These are phyloP conservation scores for Elaeis guineensis DNA, from an alignment of 176 grass and related monocot species.

Conservation along the genomic window DNA sequence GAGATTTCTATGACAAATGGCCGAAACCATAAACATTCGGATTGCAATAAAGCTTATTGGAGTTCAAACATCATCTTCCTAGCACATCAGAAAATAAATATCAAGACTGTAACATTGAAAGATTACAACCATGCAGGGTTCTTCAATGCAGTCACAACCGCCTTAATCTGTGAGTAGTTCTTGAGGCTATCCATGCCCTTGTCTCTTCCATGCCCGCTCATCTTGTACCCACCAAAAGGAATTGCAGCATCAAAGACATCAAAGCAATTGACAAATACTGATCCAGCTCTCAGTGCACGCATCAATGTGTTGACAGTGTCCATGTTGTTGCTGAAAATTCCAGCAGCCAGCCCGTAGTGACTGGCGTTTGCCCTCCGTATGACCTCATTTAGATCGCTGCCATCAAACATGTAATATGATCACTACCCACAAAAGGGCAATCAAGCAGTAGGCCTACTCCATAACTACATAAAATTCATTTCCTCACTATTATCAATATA, in stretches of 20 bases:
- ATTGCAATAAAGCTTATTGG: too few species aligned
- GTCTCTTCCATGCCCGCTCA: slow-evolving; percentile 80
- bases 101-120: background rate
- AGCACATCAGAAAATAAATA: too few species aligned
- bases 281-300: slow-evolving; percentile 50
- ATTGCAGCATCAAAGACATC: slow-evolving; percentile 81
- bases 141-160: slow-evolving; percentile 67
- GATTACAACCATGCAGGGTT: slow-evolving; percentile 68
- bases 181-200: slow-evolving; percentile 67
- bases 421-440: background rate
- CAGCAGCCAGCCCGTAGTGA: slow-evolving; percentile 61
- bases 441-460: background rate
- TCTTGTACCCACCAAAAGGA: slow-evolving; percentile 90
- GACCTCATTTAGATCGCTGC: slow-evolving; percentile 63
- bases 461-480: too few species aligned
- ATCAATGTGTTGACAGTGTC: slow-evolving; percentile 60
- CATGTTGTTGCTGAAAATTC: slow-evolving; percentile 71
- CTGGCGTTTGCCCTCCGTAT: slow-evolving; percentile 48
- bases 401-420: background rate
- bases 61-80: too few species aligned
- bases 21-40: too few species aligned
- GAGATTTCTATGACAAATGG: too few species aligned
- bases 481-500: too few species aligned
- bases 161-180: slow-evolving; percentile 83
- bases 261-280: slow-evolving; percentile 79